These are phyloP conservation scores for Penicillium herquei DNA, from an alignment of 495 filamentous ascomycete genomes.

Conservation along the genomic window DNA sequence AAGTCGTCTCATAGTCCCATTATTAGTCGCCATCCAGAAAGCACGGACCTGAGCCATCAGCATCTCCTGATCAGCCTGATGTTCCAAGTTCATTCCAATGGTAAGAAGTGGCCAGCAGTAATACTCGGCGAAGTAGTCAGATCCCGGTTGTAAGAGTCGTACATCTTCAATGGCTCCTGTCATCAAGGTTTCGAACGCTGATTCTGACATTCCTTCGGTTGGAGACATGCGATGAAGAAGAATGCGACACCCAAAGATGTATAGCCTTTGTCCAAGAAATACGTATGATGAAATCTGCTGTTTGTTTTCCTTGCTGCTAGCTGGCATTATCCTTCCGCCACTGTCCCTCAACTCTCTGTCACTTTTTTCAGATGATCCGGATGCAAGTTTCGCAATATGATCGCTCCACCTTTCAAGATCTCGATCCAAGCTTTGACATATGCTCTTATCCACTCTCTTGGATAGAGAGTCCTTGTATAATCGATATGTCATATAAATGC, in stretches of 20 bases:
- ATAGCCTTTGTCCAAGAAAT: neutral
- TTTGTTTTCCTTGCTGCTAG: neutral
- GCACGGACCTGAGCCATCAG: constrained; percentile 15
- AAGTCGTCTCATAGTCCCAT: constrained; percentile 24
- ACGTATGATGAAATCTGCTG: neutral
- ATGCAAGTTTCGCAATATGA: neutral
- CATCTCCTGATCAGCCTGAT: constrained; percentile 6
- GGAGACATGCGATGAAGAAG: neutral
- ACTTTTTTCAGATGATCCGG: no score
- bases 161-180: constrained; percentile 12
- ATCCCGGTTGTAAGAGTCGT: constrained; percentile 10
- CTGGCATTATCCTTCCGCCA: no score
- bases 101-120: constrained; percentile 26
- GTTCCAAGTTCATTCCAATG: constrained; percentile 7
- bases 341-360: no score
- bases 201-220: no score
- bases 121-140: constrained; percentile 28
- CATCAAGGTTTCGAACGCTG: neutral
- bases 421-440: neutral
- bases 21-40: constrained; percentile 20
- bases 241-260: neutral
- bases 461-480: constrained; percentile 7
- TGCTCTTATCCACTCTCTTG: neutral
- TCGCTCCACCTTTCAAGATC: neutral
- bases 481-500: constrained; percentile 11